Conservation (phyloP, 1,284 basidiomycete genomes). For the Sanghuangporus sanghuang region DNA sequence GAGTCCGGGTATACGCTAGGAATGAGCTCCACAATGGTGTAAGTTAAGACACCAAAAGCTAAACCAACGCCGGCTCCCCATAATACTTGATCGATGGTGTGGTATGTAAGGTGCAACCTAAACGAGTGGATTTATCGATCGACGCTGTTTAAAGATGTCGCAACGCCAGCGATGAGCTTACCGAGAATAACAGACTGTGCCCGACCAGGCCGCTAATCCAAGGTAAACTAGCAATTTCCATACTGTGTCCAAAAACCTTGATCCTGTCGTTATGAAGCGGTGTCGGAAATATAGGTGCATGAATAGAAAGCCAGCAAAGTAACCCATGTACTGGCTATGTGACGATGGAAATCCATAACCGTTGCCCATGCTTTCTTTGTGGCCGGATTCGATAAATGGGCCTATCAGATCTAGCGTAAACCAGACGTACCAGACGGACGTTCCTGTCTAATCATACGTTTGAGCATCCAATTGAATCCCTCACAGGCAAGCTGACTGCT, state of each 20-base stretch:
- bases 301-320: slow-evolving; percentile 73
- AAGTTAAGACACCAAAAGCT: slow-evolving; percentile 51
- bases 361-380: slow-evolving; percentile 51
- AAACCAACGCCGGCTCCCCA: slow-evolving; percentile 71
- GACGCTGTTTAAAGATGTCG: neutral
- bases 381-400: neutral
- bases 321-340: slow-evolving; percentile 87
- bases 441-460: slow-evolving; percentile 62
- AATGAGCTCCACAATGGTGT: slow-evolving; percentile 55
- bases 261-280: slow-evolving; percentile 53
- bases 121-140: neutral
- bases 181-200: slow-evolving; percentile 76
- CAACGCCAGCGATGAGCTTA: slow-evolving; percentile 26
- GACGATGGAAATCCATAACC: slow-evolving; percentile 88
- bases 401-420: neutral
- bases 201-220: slow-evolving; percentile 50
- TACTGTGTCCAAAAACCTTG: slow-evolving; percentile 40
- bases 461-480: slow-evolving; percentile 65
- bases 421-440: slow-evolving; percentile 57
- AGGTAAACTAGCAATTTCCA: slow-evolving; percentile 44
- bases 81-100: slow-evolving; percentile 62
- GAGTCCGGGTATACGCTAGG: slow-evolving; percentile 50
- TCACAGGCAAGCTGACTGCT: slow-evolving; percentile 62
- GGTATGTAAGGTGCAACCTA: slow-evolving; percentile 72
- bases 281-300: slow-evolving; percentile 72